A percentile compares a stretch with the other conserved stretches of the same genome.
phyloP scores from a whole-genome alignment of 2,329 filamentous ascomycete species.

The Xylariaceae sp. region DNA sequence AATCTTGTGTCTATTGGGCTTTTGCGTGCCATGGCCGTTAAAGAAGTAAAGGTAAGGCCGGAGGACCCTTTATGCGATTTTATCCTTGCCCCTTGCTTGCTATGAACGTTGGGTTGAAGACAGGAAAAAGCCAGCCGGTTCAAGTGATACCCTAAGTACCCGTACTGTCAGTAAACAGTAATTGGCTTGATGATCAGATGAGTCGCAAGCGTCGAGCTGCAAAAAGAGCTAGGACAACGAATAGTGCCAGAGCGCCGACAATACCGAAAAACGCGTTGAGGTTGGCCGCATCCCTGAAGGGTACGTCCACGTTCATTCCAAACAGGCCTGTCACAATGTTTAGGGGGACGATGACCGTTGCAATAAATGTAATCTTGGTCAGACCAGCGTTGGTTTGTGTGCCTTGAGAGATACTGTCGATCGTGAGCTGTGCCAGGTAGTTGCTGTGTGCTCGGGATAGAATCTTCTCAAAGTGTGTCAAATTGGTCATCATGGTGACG shows the following conservation, averaged over 20 bases:
- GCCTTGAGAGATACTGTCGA: constrained; percentile 84
- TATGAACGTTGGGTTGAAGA: background rate
- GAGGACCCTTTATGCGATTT: background rate
- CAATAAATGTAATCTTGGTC: constrained; percentile 91
- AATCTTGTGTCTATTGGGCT: background rate
- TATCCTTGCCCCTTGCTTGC: constrained; percentile 1
- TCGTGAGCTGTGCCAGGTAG: constrained; percentile 89
- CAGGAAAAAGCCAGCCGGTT: constrained; percentile 1
- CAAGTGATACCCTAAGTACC: background rate
- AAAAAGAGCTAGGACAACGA: constrained; percentile 44
- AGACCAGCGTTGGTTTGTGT: constrained; percentile 84
- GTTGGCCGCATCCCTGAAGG: constrained; percentile 47
- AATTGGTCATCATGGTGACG: constrained; percentile 96
- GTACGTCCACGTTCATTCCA: constrained; percentile 80
- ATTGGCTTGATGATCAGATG: constrained; percentile 34
- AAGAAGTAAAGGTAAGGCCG: background rate
- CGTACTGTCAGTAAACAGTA: background rate
- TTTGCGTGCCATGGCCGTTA: background rate
- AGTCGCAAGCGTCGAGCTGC: constrained; percentile 43
- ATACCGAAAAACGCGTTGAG: constrained; percentile 58
- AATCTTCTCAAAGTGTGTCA: constrained; percentile 97
- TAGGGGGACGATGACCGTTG: constrained; percentile 91
- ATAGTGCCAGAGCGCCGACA: constrained; percentile 50
- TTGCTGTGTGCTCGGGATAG: constrained; percentile 90
- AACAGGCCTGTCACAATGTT: constrained; percentile 86